phyloP scores from a whole-genome alignment of 257 asterid genomes.

The Dorcoceras hygrometricum region DNA sequence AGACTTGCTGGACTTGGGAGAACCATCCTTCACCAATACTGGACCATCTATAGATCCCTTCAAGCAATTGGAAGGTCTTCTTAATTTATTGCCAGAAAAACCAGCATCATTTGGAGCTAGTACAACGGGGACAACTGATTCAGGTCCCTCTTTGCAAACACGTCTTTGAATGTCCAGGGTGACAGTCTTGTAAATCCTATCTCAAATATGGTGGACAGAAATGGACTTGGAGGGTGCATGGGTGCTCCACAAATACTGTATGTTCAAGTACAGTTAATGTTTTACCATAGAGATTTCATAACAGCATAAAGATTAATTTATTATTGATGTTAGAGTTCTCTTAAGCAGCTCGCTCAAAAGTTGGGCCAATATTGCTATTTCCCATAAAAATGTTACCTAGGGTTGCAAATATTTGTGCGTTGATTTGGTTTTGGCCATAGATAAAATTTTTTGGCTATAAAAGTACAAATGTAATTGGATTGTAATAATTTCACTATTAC shows the following conservation, averaged over 20 bases:
- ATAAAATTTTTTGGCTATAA: too few species aligned
- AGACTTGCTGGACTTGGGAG: slow-evolving; percentile 88
- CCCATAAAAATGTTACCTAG: neutral
- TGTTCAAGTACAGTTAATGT: slow-evolving; percentile 23
- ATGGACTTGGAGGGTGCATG: slow-evolving; percentile 40
- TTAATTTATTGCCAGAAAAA: slow-evolving; percentile 52
- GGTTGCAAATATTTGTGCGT: too few species aligned
- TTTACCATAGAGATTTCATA: neutral
- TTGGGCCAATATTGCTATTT: too few species aligned
- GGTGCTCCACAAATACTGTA: slow-evolving; percentile 22
- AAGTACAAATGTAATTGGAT: too few species aligned
- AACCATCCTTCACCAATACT: slow-evolving; percentile 43
- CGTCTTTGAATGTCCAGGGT: slow-evolving; percentile 44
- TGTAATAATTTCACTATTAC: too few species aligned
- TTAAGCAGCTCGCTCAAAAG: neutral
- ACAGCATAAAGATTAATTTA: neutral
- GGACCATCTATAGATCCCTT: slow-evolving; percentile 71
- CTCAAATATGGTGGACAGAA: slow-evolving; percentile 32
- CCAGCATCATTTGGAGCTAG: slow-evolving; percentile 34
- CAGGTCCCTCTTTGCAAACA: slow-evolving; percentile 55
- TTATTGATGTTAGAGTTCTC: slow-evolving; percentile 6
- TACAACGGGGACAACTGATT: slow-evolving; percentile 49
- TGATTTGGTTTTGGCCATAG: too few species aligned
- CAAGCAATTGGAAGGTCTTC: slow-evolving; percentile 83
- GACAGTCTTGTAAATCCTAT: slow-evolving; percentile 24